Base-by-base conservation (phyloP, 2,329 filamentous ascomycete species). In the Aspergillus ibericus region DNA sequence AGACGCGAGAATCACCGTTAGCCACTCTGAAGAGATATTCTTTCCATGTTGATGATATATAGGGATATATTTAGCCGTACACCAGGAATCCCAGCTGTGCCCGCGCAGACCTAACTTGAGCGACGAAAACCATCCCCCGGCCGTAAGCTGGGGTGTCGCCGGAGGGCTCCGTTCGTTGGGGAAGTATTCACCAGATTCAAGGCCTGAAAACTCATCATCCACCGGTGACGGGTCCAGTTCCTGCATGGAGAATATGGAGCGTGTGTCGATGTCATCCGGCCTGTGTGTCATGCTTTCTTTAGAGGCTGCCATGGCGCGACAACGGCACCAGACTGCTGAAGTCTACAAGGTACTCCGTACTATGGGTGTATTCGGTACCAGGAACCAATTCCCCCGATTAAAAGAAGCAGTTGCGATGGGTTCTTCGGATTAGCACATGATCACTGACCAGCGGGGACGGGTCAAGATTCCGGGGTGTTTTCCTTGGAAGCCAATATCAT, bases 181-280 rank as follows among this genome's bases (percentile, higher is more conserved):
- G 59, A 73, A 76, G 62, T 83, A 83, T 49, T 75, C 75, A 60
- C 78, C 83, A 56, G 82, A 80, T 59, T 86, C 82, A 29, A 76
- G 67, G 55, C 82, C 76, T 48, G 69, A 67, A 15, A 66, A 68
- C 40, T 72, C 75, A 58, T 86, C 82, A 55, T 88, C 89, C 44
- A 96, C 91, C 0, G 92, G 93, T 20, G 87, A 87, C 3, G 93
- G 93, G 54, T 96, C 92, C 61, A 97, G 81, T 70, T 93, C 86
- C 53, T 88, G 83, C 58, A 96, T 83, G 42, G 88, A 88, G 58
- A 86, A 77, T 54, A 87, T 76, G 36, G 86, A 86, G 67, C 66
- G 73, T 35, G 72, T 68, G 40, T 76, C 72, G 46, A 67, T 64
- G 16, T 72, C 68, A 34, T 71, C 66, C 35, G 62, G 62, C 12